A percentile compares a stretch with the other conserved stretches of the same genome.
phyloP scores from a whole-genome alignment of 169 alveolate genomes.

The Cryptosporidium parvum region DNA sequence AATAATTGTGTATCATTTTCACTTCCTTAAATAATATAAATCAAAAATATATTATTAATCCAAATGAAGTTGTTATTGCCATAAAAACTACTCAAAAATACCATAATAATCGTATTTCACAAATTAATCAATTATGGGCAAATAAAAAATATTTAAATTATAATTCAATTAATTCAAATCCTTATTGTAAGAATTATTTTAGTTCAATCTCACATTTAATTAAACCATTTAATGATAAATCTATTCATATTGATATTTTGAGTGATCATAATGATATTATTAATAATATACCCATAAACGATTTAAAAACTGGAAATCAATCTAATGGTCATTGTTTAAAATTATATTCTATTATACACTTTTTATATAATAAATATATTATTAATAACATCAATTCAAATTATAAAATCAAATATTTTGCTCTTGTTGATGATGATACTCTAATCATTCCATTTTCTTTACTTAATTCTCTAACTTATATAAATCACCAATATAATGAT shows the following conservation, averaged over 20 bases:
- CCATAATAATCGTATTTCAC: conserved; percentile 23
- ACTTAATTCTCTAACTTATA: conserved; percentile 16
- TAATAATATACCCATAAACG: not conserved
- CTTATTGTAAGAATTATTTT: conserved; percentile 27
- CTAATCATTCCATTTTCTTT: conserved; percentile 42
- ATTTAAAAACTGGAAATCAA: conserved; percentile 56
- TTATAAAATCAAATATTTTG: conserved; percentile 21
- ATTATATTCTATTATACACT: conserved; percentile 45
- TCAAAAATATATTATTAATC: conserved; percentile 17
- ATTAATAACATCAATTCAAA: not conserved
- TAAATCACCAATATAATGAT: not conserved
- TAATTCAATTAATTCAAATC: conserved; percentile 9
- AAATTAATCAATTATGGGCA: conserved; percentile 59
- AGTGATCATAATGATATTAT: conserved; percentile 35
- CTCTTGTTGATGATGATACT: conserved; percentile 69
- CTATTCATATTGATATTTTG: conserved; percentile 25
- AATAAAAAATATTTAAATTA: conserved; percentile 22
- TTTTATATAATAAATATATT: conserved; percentile 28
- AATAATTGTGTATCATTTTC: conserved; percentile 35
- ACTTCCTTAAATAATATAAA: conserved; percentile 7
- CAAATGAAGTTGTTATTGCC: conserved; percentile 53
- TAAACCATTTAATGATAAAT: not conserved
- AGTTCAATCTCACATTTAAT: not conserved
- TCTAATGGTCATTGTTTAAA: conserved; percentile 52
- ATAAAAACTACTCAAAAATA: conserved; percentile 49